phyloP scores from a whole-genome alignment of 257 asterid species.

The Solanum dulcamara region DNA sequence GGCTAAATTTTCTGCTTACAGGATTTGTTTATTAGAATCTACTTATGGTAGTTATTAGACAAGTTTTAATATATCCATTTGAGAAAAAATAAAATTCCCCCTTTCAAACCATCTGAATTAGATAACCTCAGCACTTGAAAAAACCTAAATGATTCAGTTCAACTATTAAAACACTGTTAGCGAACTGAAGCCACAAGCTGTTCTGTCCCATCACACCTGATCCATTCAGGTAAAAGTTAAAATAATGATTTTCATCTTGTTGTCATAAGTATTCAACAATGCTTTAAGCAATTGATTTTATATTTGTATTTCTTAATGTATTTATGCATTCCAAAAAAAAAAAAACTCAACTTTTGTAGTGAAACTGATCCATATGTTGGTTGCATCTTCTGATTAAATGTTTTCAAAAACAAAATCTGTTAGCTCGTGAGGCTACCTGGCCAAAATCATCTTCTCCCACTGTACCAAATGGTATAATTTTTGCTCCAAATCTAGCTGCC shows the following conservation, averaged over 20 bases:
- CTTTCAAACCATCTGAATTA: neutral
- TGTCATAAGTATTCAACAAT: neutral
- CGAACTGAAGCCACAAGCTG: neutral
- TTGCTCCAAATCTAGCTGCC: constrained; percentile 92
- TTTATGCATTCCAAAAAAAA: neutral
- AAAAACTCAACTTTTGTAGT: neutral
- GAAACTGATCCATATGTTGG: neutral
- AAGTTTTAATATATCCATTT: neutral
- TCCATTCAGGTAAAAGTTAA: neutral
- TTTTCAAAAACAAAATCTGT: neutral
- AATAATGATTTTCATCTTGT: neutral
- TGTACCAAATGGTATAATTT: constrained; percentile 75
- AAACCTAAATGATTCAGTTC: neutral
- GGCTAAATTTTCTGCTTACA: neutral
- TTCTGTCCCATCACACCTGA: neutral
- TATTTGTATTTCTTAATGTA: neutral
- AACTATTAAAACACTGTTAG: neutral
- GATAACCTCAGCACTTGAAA: neutral
- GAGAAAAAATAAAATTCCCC: neutral
- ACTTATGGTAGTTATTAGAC: neutral
- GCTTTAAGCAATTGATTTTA: neutral
- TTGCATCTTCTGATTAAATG: neutral
- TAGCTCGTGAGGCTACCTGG: constrained; percentile 17
- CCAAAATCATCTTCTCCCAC: constrained; percentile 92
- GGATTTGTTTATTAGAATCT: neutral